phyloP scores from a whole-genome alignment of 129 eudicot genomes.

The Helianthus tuberosus region DNA sequence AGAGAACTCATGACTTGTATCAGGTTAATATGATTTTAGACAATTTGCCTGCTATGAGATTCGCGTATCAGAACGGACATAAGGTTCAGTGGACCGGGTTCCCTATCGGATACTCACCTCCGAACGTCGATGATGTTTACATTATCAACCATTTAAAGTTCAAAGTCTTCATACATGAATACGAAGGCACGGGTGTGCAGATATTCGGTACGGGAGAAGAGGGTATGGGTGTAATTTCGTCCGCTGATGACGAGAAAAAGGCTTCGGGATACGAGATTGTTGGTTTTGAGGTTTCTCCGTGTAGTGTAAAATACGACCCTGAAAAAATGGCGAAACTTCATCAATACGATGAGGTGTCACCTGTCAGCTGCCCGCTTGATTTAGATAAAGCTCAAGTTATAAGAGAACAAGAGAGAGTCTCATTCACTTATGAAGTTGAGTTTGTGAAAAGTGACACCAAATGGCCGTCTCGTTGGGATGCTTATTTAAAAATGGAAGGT shows the following conservation, averaged over 20 bases:
- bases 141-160: slow-evolving; percentile 68
- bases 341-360: slow-evolving; percentile 43
- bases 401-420: slow-evolving; percentile 54
- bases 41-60: slow-evolving; percentile 66
- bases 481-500: slow-evolving; percentile 64
- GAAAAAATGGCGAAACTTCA: slow-evolving; percentile 57
- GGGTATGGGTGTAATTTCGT: slow-evolving; percentile 66
- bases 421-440: slow-evolving; percentile 64
- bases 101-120: slow-evolving; percentile 65
- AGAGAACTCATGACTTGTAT: slow-evolving; percentile 74
- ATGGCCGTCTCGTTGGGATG: slow-evolving; percentile 74
- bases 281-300: slow-evolving; percentile 70
- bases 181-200: slow-evolving; percentile 71
- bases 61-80: slow-evolving; percentile 56
- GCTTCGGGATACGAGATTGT: slow-evolving; percentile 71
- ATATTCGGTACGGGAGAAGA: slow-evolving; percentile 71
- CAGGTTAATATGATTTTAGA: slow-evolving; percentile 79
- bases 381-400: slow-evolving; percentile 52
- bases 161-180: slow-evolving; percentile 57
- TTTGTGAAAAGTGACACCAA: slow-evolving; percentile 56
- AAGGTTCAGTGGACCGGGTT: slow-evolving; percentile 78
- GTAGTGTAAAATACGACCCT: slow-evolving; percentile 63
- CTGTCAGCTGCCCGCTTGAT: slow-evolving; percentile 49
- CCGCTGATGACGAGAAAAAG: slow-evolving; percentile 63
- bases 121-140: slow-evolving; percentile 49